Evolutionary conservation across 805 yeast species (phyloP).

Genomic region (Metschnikowia henanensis): DNA sequence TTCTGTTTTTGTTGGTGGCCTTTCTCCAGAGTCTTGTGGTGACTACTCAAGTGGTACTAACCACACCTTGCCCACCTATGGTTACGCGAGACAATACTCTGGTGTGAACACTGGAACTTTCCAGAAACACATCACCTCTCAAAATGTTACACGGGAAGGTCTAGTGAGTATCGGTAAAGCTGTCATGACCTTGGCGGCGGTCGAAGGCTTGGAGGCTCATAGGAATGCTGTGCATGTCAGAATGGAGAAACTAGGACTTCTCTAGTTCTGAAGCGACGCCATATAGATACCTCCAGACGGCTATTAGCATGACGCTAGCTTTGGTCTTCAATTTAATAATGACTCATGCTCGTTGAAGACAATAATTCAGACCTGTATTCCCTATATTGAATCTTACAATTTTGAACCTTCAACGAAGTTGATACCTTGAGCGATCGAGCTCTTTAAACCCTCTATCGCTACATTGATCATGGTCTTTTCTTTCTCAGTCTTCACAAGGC

Average conservation of each 20-base stretch:
- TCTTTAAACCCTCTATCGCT: conserved; percentile 40
- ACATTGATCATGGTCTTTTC: conserved; percentile 35
- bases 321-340: too few species aligned
- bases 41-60: conserved; percentile 98
- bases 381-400: too few species aligned
- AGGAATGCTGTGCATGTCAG: conserved; percentile 95
- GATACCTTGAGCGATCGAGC: conserved; percentile 42
- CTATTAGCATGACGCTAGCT: conserved; percentile 13
- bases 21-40: conserved; percentile 97
- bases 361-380: too few species aligned
- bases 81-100: conserved; percentile 95
- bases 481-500: conserved; percentile 27
- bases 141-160: conserved; percentile 85
- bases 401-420: conserved; percentile 39
- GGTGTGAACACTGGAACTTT: conserved; percentile 97
- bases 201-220: conserved; percentile 97
- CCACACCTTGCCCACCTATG: conserved; percentile 98
- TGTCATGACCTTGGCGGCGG: conserved; percentile 92
- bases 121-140: conserved; percentile 94
- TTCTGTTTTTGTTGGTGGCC: conserved; percentile 92
- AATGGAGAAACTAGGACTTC: conserved; percentile 75
- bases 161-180: conserved; percentile 90
- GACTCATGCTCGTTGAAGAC: too few species aligned
- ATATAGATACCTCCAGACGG: too few species aligned
- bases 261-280: too few species aligned